Base-by-base conservation (phyloP, 139 green algal genomes). In the Chlamydomonas sp. region DNA sequence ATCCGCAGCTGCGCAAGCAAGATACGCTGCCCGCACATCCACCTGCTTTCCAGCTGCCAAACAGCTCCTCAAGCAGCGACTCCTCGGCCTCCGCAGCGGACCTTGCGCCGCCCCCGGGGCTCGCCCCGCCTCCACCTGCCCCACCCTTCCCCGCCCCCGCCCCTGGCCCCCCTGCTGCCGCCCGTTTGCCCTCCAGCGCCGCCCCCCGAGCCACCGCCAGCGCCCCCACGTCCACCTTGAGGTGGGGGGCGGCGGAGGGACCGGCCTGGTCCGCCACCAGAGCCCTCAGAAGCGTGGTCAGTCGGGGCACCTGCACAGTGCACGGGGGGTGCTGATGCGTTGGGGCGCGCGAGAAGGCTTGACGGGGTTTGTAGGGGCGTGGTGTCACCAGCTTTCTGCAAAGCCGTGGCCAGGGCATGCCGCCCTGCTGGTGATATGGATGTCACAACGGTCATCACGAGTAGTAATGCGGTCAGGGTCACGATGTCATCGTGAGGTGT, bases 201-300 rank as follows among this genome's bases (percentile, higher is more conserved):
- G 75, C 16, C 49, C 75, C 84, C 5, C 84, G 75, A 0, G 75
- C 63, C 84, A 83, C 63, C 15, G 58, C 63, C 63, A 84, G 84
- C 14, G 75, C 75, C 5, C 69, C 31, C 58, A 80, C n/a, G 2
- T 79, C 80, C 4, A 95, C 90, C 69, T 89, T 66, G 5, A 91
- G 80, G 63, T 90, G 81, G 20, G 90, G 71, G 72, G 92, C 91
- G 20, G 90, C 80, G 15, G 75, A 59, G n/a, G 61, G 15, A 18
- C n/a, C 67, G 5, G 87, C 85, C 10, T 77, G 31, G 4, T 90
- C 77, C 15, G 83, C 81, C 17, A 73, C 83, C 6, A 94, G 91
- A 0, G 90, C 85, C 5, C 94, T 89, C 64, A 97, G 90, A 82
- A 96, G 94, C 61, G 86, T 85, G 64, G 92, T 95, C n/a, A 95